Conservation (phyloP, 2,329 filamentous ascomycete species). For the Cladosporium sp. region DNA sequence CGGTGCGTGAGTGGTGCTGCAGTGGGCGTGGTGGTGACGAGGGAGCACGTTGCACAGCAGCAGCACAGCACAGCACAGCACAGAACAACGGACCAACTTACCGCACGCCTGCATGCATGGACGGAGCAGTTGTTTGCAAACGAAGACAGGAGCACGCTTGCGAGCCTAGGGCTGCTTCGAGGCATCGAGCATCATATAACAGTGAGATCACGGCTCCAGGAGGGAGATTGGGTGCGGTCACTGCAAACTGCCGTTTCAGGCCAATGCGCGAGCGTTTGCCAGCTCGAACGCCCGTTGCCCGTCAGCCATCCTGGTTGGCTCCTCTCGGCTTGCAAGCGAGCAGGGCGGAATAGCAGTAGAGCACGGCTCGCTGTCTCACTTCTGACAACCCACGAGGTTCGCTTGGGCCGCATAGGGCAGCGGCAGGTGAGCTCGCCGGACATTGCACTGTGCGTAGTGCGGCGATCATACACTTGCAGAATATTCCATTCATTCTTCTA, state of each 20-base stretch:
- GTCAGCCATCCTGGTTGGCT: neutral
- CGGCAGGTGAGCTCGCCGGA: slow-evolving; percentile 2
- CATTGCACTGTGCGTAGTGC: neutral
- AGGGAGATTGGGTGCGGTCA: slow-evolving; percentile 12
- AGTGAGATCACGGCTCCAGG: neutral
- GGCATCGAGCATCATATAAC: slow-evolving; percentile 2
- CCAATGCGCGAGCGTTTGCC: slow-evolving; percentile 16
- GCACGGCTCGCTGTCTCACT: slow-evolving; percentile 12
- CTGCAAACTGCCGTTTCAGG: slow-evolving; percentile 8
- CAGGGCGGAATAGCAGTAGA: neutral
- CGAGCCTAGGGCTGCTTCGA: neutral
- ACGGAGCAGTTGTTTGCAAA: neutral
- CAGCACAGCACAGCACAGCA: neutral
- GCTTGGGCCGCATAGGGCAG: slow-evolving; percentile 3
- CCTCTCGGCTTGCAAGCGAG: neutral
- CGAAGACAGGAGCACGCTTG: slow-evolving; percentile 2
- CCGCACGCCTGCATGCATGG: slow-evolving; percentile 4
- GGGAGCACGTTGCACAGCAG: neutral
- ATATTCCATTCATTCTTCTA: slow-evolving; percentile 3
- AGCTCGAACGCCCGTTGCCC: neutral
- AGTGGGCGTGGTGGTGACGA: neutral
- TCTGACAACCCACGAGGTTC: neutral
- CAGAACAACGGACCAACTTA: neutral
- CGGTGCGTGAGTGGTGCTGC: neutral
- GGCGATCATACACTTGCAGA: slow-evolving; percentile 1